Evolutionary conservation across 306 rosid species (phyloP).

Genomic region (Pachyrhizus erosus): DNA sequence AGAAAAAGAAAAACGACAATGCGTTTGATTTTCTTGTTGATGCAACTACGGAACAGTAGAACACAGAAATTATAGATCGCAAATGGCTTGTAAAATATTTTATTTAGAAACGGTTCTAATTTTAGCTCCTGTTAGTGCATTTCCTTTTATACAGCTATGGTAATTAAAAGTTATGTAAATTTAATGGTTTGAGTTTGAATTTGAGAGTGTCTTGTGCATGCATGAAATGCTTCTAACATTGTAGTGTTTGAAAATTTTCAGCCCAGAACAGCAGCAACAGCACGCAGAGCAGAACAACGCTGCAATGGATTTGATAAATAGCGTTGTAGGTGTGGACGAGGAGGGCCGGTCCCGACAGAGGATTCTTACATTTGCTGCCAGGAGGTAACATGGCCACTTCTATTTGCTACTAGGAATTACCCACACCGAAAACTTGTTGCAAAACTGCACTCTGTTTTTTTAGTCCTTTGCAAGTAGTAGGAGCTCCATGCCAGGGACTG

Average conservation of each 20-base stretch:
- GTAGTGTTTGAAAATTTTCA: constrained; percentile 48
- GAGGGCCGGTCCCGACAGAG: constrained; percentile 98
- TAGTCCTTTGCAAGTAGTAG: constrained; percentile 13
- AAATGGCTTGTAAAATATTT: neutral
- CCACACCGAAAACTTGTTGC: neutral
- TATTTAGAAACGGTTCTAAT: constrained; percentile 4
- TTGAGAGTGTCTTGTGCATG: neutral
- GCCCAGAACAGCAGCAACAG: constrained; percentile 67
- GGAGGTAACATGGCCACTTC: constrained; percentile 64
- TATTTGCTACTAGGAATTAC: constrained; percentile 4
- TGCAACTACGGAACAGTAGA: neutral
- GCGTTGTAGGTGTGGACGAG: constrained; percentile 86
- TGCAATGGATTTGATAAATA: constrained; percentile 91
- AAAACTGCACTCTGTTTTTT: constrained; percentile 21
- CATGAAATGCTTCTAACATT: constrained; percentile 20
- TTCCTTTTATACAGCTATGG: neutral
- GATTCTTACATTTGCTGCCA: constrained; percentile 97
- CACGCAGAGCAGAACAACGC: constrained; percentile 69
- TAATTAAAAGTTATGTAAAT: neutral
- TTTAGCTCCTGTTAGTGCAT: neutral
- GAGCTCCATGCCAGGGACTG: neutral
- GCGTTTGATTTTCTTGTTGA: neutral
- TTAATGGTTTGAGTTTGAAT: constrained; percentile 35
- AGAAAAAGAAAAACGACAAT: neutral
- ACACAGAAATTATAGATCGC: constrained; percentile 5